Conservation (phyloP, 495 filamentous ascomycete genomes). For the Hypoxylon fuscum region DNA sequence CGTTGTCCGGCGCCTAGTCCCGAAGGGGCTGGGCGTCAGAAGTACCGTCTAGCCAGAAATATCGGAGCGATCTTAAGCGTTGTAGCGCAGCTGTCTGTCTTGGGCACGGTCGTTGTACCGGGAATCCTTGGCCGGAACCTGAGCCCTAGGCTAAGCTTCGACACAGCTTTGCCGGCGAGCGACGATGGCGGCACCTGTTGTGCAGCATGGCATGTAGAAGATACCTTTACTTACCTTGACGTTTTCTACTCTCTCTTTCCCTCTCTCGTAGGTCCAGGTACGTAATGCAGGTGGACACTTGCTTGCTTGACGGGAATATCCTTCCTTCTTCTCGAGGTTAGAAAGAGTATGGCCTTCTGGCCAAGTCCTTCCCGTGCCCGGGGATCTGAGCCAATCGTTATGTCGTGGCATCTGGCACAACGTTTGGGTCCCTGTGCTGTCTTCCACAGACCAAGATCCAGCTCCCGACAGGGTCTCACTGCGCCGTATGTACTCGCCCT, state of each 20-base stretch:
- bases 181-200: slow-evolving; percentile 36
- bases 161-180: slow-evolving; percentile 40
- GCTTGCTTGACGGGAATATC: slow-evolving; percentile 34
- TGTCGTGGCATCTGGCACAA: slow-evolving; percentile 43
- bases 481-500: slow-evolving; percentile 23
- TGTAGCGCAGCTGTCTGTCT: slow-evolving; percentile 41
- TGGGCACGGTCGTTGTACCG: slow-evolving; percentile 41
- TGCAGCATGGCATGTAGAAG: slow-evolving; percentile 25
- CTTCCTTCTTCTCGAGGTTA: slow-evolving; percentile 26
- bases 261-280: background rate
- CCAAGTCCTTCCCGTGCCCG: slow-evolving; percentile 35
- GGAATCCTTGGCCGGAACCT: slow-evolving; percentile 40
- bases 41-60: slow-evolving; percentile 42
- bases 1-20: slow-evolving; percentile 39
- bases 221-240: background rate
- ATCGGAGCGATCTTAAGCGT: slow-evolving; percentile 42
- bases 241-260: background rate
- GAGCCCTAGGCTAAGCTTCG: slow-evolving; percentile 41
- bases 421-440: slow-evolving; percentile 31
- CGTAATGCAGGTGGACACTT: slow-evolving; percentile 20
- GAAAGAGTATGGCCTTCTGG: background rate
- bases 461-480: slow-evolving; percentile 42
- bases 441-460: slow-evolving; percentile 42
- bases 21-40: slow-evolving; percentile 36
- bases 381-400: slow-evolving; percentile 42